phyloP scores from a whole-genome alignment of 208 protist species.

The Plasmodiophora brassicae region DNA sequence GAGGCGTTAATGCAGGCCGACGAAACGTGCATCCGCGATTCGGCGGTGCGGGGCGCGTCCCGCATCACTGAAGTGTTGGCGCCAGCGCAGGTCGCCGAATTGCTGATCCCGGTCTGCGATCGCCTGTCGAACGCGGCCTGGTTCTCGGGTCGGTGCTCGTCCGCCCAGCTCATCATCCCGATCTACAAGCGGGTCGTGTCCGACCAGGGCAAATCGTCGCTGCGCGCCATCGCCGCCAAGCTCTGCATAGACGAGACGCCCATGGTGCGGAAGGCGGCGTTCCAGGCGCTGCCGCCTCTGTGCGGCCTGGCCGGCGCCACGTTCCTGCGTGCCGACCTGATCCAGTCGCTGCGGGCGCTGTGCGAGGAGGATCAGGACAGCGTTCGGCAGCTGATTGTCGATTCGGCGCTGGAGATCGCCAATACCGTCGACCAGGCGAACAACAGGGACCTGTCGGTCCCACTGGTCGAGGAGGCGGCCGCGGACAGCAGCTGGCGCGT shows the following conservation, averaged over 20 bases:
- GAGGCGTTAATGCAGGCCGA: constrained; percentile 17
- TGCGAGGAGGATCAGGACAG: constrained; percentile 14
- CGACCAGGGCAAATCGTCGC: constrained; percentile 2
- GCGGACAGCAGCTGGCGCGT: not conserved
- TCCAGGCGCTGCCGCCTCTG: not conserved
- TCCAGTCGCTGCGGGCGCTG: not conserved
- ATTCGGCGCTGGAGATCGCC: not conserved
- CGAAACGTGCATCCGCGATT: not conserved
- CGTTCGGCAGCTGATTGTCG: not conserved
- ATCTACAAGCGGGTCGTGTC: constrained; percentile 20
- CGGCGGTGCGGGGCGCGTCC: not conserved
- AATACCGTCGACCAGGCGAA: not conserved
- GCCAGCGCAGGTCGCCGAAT: not conserved
- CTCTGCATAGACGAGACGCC: not conserved
- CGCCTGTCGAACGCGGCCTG: not conserved
- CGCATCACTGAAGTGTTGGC: not conserved
- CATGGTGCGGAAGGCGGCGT: constrained; percentile 1
- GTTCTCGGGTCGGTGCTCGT: constrained; percentile 16
- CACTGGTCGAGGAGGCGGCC: constrained; percentile 9
- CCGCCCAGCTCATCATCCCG: constrained; percentile 19
- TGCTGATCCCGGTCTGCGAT: not conserved
- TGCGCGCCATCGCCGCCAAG: not conserved
- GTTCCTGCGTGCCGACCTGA: constrained; percentile 1
- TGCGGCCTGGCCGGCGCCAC: not conserved
- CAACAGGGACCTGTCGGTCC: not conserved